Evolutionary conservation across 1,139 yeast species (phyloP).

Genomic region (Candida buenavistaensis): DNA sequence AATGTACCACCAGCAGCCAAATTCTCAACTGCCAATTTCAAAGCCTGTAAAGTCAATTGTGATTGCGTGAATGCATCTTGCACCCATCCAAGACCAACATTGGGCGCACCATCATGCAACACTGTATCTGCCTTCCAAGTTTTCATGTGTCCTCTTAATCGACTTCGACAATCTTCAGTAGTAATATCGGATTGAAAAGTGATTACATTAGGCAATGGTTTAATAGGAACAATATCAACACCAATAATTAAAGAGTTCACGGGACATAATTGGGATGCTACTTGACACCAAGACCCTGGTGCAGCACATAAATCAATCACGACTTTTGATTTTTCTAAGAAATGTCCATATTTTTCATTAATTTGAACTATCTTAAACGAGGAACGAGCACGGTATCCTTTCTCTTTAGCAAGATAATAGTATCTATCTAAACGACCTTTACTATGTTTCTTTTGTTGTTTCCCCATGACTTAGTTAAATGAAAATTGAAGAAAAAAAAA

Average conservation of each 20-base stretch:
- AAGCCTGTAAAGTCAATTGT: conserved; percentile 88
- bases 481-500: too few relatives aligned
- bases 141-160: conserved; percentile 90
- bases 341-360: conserved; percentile 95
- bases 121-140: conserved; percentile 99
- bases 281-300: conserved; percentile 99
- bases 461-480: conserved; percentile 78
- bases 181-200: conserved; percentile 97
- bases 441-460: conserved; percentile 92
- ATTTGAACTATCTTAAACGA: conserved; percentile 94
- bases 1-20: conserved; percentile 92
- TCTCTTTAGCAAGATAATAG: conserved; percentile 94
- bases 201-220: conserved; percentile 88
- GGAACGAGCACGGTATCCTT: conserved; percentile 98
- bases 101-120: conserved; percentile 99
- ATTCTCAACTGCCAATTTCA: conserved; percentile 94
- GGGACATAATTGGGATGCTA: conserved; percentile 91
- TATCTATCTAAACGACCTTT: conserved; percentile 99
- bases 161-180: conserved; percentile 95
- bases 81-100: conserved; percentile 98
- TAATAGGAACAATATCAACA: conserved; percentile 96
- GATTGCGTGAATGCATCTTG: conserved; percentile 99
- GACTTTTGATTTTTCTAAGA: conserved; percentile 92
- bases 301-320: conserved; percentile 99
- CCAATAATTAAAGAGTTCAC: conserved; percentile 91